Percentiles rank a stretch among this genome's conserved stretches.
These are phyloP conservation scores for Mycena pura DNA, from an alignment of 768 basidiomycete species.

Conservation along the genomic window DNA sequence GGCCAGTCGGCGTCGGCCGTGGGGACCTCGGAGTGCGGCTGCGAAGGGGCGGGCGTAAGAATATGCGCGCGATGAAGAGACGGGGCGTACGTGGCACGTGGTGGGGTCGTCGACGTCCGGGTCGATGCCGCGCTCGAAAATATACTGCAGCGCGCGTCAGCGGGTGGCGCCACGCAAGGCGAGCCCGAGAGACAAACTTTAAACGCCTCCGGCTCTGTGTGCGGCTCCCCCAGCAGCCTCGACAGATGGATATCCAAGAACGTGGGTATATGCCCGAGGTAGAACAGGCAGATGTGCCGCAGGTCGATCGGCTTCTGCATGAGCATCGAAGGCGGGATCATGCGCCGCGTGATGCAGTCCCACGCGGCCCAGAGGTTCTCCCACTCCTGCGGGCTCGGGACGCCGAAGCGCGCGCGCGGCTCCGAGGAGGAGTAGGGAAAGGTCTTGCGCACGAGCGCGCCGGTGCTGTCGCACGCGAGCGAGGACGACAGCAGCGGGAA, in stretches of 20 bases:
- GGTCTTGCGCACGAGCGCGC: conserved; percentile 31
- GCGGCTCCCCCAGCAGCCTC: conserved; percentile 71
- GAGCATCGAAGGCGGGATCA: conserved; percentile 89
- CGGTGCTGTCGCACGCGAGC: conserved; percentile 26
- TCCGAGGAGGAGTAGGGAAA: conserved; percentile 38
- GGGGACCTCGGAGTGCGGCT: conserved; percentile 93
- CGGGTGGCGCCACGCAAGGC: too few species aligned
- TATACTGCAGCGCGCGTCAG: conserved; percentile 58
- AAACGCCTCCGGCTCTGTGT: conserved; percentile 85
- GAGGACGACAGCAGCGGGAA: conserved; percentile 70
- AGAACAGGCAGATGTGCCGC: conserved; percentile 96
- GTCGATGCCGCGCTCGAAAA: conserved; percentile 95
- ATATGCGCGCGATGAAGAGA: background rate
- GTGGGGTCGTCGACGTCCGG: conserved; percentile 92
- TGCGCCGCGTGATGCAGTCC: conserved; percentile 83
- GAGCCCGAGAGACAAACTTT: conserved; percentile 51
- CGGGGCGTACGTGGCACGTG: conserved; percentile 74
- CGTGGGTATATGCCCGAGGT: conserved; percentile 91
- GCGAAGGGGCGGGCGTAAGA: background rate
- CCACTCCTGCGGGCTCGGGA: conserved; percentile 85
- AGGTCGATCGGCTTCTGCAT: conserved; percentile 92
- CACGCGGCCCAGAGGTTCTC: conserved; percentile 83
- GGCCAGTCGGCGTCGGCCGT: conserved; percentile 88
- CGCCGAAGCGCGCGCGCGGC: conserved; percentile 68
- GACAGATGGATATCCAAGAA: conserved; percentile 93